Evolutionary conservation across 2,329 filamentous ascomycete genomes (phyloP).

Genomic region (Verticillium nonalfalfae): DNA sequence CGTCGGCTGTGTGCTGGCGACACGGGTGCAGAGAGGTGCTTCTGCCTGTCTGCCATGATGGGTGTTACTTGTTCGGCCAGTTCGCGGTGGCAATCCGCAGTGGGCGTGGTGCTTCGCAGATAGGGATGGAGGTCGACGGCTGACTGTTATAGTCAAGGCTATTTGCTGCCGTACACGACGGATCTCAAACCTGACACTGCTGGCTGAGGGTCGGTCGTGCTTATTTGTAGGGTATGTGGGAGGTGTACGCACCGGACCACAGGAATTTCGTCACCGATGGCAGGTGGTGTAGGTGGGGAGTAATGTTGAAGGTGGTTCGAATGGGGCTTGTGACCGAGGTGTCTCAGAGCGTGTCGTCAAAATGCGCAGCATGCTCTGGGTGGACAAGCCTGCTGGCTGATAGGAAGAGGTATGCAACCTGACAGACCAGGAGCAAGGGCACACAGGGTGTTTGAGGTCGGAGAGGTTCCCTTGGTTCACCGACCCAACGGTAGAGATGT

Average conservation of each 20-base stretch:
- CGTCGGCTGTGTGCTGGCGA: constrained; percentile 5
- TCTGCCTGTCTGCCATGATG: constrained; percentile 6
- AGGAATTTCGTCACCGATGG: background rate
- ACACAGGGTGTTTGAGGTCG: background rate
- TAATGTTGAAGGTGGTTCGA: background rate
- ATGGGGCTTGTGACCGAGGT: background rate
- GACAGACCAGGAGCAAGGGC: background rate
- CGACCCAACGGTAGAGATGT: background rate
- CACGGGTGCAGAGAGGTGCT: constrained; percentile 7
- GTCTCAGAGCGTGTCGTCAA: background rate
- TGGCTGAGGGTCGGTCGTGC: background rate
- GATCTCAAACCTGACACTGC: background rate
- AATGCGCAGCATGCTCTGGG: background rate
- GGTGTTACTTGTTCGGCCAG: background rate
- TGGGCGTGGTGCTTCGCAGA: background rate
- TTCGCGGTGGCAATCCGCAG: background rate
- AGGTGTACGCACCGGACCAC: background rate
- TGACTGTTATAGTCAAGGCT: background rate
- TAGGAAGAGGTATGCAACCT: background rate
- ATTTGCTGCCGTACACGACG: no score
- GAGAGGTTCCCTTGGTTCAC: background rate
- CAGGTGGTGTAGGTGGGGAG: background rate
- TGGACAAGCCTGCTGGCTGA: background rate
- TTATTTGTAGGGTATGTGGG: background rate
- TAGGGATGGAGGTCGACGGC: background rate